phyloP scores from a whole-genome alignment of 1,284 basidiomycete species.

The Lentinus polychrous region DNA sequence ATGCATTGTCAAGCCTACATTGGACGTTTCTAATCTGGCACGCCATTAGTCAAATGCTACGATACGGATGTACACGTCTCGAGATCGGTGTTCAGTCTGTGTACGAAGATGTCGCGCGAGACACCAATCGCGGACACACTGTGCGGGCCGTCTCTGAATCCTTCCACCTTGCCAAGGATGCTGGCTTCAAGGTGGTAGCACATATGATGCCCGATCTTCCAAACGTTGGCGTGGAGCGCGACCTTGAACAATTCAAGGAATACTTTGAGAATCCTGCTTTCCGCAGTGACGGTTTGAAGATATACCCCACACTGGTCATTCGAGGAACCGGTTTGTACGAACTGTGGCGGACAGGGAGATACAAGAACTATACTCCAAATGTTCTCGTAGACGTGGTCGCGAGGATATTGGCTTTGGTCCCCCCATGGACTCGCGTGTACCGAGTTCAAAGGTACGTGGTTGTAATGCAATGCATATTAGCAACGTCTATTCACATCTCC shows the following conservation, averaged over 20 bases:
- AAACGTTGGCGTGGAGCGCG: conserved; percentile 95
- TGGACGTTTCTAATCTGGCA: too few relatives aligned
- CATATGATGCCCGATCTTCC: conserved; percentile 99
- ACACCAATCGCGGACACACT: conserved; percentile 97
- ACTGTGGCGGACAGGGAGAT: conserved; percentile 92
- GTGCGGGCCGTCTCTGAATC: conserved; percentile 96
- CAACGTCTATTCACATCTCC: conserved; percentile 7
- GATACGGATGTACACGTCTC: conserved; percentile 96
- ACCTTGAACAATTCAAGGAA: conserved; percentile 98
- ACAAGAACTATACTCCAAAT: conserved; percentile 99
- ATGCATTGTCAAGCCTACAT: conserved; percentile 12
- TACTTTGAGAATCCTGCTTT: conserved; percentile 99
- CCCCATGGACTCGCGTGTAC: conserved; percentile 98
- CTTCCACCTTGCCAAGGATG: conserved; percentile 98
- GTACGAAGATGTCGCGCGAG: conserved; percentile 97
- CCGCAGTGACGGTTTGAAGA: conserved; percentile 94
- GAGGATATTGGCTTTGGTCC: conserved; percentile 91
- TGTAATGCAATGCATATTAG: conserved; percentile 4
- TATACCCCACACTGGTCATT: conserved; percentile 98
- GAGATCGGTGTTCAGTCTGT: conserved; percentile 99
- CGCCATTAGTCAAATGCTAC: conserved; percentile 85
- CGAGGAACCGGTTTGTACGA: conserved; percentile 97
- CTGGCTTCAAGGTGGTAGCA: conserved; percentile 98
- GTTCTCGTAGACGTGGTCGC: conserved; percentile 97
- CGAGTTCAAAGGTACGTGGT: conserved; percentile 80